Conservation (phyloP, 2,329 filamentous ascomycete species). For the Phoma sp. region DNA sequence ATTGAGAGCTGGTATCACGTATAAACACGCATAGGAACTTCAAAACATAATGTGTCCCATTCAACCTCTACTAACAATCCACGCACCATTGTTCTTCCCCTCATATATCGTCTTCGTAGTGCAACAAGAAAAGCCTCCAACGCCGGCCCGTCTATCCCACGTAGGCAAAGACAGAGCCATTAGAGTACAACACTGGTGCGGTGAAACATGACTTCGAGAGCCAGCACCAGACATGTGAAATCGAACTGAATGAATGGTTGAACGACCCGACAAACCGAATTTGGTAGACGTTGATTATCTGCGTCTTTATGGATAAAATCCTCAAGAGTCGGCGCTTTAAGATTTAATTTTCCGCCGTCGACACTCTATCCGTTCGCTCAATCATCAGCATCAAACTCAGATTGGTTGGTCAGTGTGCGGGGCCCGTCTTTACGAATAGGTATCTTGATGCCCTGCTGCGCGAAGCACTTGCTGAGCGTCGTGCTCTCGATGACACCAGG, state of each 20-base stretch:
- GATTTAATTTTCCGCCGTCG: not conserved
- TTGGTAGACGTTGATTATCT: no score
- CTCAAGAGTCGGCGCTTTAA: no score
- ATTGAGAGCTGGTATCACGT: not conserved
- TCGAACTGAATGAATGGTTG: not conserved
- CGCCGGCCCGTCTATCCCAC: conserved; percentile 1
- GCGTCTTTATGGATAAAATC: no score
- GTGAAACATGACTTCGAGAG: not conserved
- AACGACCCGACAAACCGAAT: not conserved
- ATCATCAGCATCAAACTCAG: conserved; percentile 54
- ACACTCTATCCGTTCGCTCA: not conserved
- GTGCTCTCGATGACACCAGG: conserved; percentile 97
- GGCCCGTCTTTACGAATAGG: conserved; percentile 87
- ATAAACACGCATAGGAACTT: not conserved
- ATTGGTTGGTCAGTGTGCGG: conserved; percentile 53
- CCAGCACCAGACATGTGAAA: not conserved
- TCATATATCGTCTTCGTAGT: not conserved
- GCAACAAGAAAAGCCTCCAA: not conserved
- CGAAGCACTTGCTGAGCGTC: conserved; percentile 87
- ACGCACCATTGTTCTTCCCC: not conserved
- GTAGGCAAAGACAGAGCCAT: not conserved
- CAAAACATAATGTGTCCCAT: not conserved
- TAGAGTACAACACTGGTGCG: not conserved
- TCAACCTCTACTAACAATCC: conserved; percentile 1
- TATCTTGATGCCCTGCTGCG: conserved; percentile 93